Evolutionary conservation across 78 protist genomes (phyloP).

Genomic region (Andalucia godoyi): DNA sequence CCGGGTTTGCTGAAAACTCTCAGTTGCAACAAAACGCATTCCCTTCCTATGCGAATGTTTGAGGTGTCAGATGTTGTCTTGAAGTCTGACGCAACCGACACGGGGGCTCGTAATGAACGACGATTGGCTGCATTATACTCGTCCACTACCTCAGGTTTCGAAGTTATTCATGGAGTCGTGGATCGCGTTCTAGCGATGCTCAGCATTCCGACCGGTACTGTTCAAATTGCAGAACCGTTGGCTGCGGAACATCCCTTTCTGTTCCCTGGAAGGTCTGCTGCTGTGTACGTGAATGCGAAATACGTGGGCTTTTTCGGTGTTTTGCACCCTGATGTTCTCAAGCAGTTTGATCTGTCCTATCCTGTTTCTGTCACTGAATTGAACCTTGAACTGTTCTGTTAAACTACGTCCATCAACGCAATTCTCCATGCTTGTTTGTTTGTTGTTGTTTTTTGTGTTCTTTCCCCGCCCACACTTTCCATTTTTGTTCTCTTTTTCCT

Average conservation of each 20-base stretch:
- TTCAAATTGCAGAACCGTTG: background rate
- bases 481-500: background rate
- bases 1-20: conserved; percentile 80
- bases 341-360: conserved; percentile 27
- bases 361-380: conserved; percentile 43
- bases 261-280: conserved; percentile 51
- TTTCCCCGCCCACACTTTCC: background rate
- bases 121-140: conserved; percentile 43
- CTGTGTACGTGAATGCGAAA: too few species aligned
- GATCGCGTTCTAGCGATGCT: conserved; percentile 46
- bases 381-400: background rate
- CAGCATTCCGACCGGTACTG: background rate
- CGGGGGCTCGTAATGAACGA: conserved; percentile 72
- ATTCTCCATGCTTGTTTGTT: too few species aligned
- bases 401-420: background rate
- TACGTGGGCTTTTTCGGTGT: conserved; percentile 81
- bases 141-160: conserved; percentile 34
- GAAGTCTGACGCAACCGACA: conserved; percentile 19
- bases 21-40: conserved; percentile 25
- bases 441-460: too few species aligned
- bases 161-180: conserved; percentile 69
- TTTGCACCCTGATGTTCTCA: conserved; percentile 68
- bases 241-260: conserved; percentile 42
- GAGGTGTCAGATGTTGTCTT: conserved; percentile 81
- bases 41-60: conserved; percentile 75